phyloP scores from a whole-genome alignment of 2,329 filamentous ascomycete genomes.

The Paraconiothyrium brasiliense region DNA sequence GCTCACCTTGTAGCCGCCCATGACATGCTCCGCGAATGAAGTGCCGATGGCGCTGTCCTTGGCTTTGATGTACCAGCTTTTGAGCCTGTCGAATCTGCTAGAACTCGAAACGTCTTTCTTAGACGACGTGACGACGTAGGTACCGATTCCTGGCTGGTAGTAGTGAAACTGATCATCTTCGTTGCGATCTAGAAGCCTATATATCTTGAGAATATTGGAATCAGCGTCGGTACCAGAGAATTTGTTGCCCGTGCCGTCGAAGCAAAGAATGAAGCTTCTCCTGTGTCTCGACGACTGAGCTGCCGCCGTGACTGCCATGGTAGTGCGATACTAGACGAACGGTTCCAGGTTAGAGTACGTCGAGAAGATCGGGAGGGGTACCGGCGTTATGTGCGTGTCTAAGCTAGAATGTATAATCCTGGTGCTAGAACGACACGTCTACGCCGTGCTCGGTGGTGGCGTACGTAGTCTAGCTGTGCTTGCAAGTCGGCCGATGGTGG shows the following conservation, averaged over 20 bases:
- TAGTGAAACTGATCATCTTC: conserved; percentile 64
- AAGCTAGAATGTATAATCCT: background rate
- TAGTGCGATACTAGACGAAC: conserved; percentile 16
- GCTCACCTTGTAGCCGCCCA: conserved; percentile 71
- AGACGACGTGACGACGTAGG: conserved; percentile 69
- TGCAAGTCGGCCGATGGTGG: conserved; percentile 17
- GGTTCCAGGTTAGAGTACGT: background rate
- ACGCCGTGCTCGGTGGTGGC: background rate
- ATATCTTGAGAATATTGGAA: conserved; percentile 71
- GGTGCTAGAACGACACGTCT: background rate
- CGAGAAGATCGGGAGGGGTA: background rate
- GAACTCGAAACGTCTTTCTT: conserved; percentile 65
- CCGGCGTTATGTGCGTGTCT: background rate
- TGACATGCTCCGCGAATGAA: conserved; percentile 83
- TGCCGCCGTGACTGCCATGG: conserved; percentile 24
- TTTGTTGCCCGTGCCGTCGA: conserved; percentile 43
- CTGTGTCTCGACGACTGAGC: conserved; percentile 12
- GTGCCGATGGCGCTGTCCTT: conserved; percentile 77
- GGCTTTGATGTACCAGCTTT: conserved; percentile 74
- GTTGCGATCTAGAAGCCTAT: conserved; percentile 72
- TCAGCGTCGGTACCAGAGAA: conserved; percentile 53
- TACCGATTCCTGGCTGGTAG: conserved; percentile 69
- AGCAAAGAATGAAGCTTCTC: conserved; percentile 54
- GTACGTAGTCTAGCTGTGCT: conserved; percentile 16
- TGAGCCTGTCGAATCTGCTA: conserved; percentile 64